These are phyloP conservation scores for Alternaria arbusti DNA, from an alignment of 2,329 filamentous ascomycete genomes.

Conservation along the genomic window DNA sequence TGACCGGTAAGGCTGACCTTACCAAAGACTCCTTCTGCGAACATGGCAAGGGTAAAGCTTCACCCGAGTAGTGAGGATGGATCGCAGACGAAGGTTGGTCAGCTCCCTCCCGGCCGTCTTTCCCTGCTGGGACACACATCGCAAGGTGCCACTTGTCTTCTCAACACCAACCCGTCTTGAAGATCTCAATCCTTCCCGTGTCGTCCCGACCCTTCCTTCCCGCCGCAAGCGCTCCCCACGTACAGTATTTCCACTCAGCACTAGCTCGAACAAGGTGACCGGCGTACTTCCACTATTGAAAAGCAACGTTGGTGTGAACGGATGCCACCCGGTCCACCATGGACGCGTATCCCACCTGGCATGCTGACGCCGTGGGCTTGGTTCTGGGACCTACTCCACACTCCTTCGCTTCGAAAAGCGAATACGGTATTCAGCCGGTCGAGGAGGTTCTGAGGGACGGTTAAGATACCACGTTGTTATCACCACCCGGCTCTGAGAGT, in stretches of 20 bases:
- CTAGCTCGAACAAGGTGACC: background rate
- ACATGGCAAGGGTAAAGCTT: background rate
- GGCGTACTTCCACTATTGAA: background rate
- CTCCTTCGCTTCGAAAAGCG: constrained; percentile 1
- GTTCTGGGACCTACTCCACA: background rate
- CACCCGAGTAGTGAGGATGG: background rate
- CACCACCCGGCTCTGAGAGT: background rate
- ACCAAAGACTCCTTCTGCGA: background rate
- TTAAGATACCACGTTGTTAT: background rate
- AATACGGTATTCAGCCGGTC: constrained; percentile 14
- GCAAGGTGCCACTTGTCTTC: constrained; percentile 15
- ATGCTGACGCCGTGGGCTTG: constrained; percentile 6
- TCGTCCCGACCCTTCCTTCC: constrained; percentile 9
- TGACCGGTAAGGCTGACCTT: background rate
- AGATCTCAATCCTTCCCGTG: constrained; percentile 6
- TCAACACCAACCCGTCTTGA: background rate
- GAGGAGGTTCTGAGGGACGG: background rate
- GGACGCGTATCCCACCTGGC: background rate
- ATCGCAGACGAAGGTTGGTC: background rate
- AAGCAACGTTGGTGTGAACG: background rate
- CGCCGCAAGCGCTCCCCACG: background rate
- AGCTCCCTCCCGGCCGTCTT: background rate
- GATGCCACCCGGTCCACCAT: background rate
- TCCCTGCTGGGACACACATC: background rate
- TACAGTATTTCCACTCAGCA: background rate